Conservation (phyloP, 2,329 filamentous ascomycete genomes). For the Talaromyces sp. region DNA sequence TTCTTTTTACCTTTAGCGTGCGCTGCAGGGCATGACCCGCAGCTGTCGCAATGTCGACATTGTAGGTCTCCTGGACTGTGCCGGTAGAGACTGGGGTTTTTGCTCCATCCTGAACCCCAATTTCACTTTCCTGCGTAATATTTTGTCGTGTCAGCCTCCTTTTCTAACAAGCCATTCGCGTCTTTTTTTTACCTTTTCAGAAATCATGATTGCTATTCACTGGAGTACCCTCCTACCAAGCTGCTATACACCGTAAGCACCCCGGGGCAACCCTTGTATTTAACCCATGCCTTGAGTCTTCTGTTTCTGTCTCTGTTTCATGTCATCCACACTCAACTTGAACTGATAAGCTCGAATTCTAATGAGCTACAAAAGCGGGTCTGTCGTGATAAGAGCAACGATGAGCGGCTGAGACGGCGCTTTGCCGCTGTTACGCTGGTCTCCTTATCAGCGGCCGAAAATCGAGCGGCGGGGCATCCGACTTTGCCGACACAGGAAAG, state of each 20-base stretch:
- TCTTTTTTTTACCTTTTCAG: slow-evolving; percentile 6
- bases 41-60: neutral
- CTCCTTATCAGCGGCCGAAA: slow-evolving; percentile 14
- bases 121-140: neutral
- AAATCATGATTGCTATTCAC: neutral
- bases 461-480: neutral
- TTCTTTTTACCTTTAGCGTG: slow-evolving; percentile 17
- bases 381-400: slow-evolving; percentile 16
- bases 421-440: slow-evolving; percentile 14
- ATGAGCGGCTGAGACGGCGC: slow-evolving; percentile 17
- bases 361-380: neutral
- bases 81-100: slow-evolving; percentile 17
- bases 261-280: neutral
- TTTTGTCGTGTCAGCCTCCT: neutral
- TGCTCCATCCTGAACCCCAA: neutral
- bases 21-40: slow-evolving; percentile 18
- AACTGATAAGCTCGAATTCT: neutral
- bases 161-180: neutral
- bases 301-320: neutral
- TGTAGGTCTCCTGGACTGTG: slow-evolving; percentile 1
- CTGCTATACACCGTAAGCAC: neutral
- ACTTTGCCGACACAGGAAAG: neutral
- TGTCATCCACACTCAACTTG: neutral
- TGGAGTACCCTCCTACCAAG: neutral
- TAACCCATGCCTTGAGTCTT: neutral